Evolutionary conservation across 176 grass and related monocot species (phyloP).

Genomic region (sorghum (Sorghum bicolor)): DNA sequence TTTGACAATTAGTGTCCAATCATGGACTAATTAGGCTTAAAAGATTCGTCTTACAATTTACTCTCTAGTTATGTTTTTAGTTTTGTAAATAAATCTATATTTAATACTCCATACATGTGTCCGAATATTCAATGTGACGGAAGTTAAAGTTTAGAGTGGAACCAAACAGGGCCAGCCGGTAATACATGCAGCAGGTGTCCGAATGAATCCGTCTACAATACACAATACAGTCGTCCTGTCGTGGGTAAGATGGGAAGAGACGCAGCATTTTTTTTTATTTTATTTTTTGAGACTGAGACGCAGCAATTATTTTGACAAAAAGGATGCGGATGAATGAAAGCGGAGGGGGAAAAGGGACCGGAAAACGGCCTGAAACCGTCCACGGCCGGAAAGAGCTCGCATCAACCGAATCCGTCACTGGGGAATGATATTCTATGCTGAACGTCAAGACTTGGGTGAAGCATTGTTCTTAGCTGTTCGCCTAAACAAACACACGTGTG

Average conservation of each 20-base stretch:
- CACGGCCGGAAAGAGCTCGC: slow-evolving; percentile 4
- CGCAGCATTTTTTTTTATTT: too few relatives aligned
- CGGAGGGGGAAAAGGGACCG: not conserved
- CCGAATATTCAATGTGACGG: too few relatives aligned
- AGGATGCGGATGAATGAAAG: not conserved
- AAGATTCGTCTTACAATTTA: too few relatives aligned
- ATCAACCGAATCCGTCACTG: too few relatives aligned
- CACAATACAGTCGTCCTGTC: too few relatives aligned
- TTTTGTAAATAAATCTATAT: too few relatives aligned
- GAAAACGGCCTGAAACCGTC: slow-evolving; percentile 23
- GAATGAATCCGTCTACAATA: slow-evolving; percentile 3
- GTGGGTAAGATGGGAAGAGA: slow-evolving; percentile 10
- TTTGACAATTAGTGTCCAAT: too few relatives aligned
- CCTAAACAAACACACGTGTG: slow-evolving; percentile 18
- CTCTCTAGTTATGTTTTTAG: too few relatives aligned
- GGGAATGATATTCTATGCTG: slow-evolving; percentile 11
- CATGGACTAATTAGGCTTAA: too few relatives aligned
- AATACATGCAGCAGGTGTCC: not conserved
- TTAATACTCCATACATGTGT: too few relatives aligned
- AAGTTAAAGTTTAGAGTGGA: too few relatives aligned
- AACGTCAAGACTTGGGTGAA: slow-evolving; percentile 2
- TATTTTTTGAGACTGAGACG: too few relatives aligned
- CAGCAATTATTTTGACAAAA: slow-evolving; percentile 11
- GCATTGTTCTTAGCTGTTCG: not conserved
- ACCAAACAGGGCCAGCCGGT: not conserved